Base-by-base conservation (phyloP, 129 eudicot genomes). In the Mikania micrantha region DNA sequence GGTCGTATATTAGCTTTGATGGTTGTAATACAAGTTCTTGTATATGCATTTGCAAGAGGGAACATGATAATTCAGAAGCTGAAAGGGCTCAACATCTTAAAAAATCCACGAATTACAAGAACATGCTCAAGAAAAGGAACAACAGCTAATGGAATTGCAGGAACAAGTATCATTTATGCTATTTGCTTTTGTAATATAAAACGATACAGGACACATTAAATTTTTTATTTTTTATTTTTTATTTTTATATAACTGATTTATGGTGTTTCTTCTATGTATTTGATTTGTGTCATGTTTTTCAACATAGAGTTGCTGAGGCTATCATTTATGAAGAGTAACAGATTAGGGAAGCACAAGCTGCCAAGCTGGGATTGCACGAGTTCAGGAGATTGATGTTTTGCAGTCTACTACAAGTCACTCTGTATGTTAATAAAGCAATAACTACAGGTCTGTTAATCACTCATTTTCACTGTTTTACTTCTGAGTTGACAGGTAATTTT, bases 321-420 rank as follows among this genome's bases (percentile, higher is more conserved):
- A 62, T 86, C 48, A 63, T 82, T 6, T 86, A 73, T 71, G 89
- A 86, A 80, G 99, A n/a, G n/a, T n/a, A n/a, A n/a, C n/a, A n/a
- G n/a, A n/a, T n/a, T n/a, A n/a, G n/a, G n/a, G n/a, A n/a, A 56
- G 90, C 95, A 22, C n/a, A n/a, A n/a, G n/a, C n/a, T n/a, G n/a
- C n/a, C 99, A 93, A 63, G 78, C 87, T 39, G 88, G 99, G 99
- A 86, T 93, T 2, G 53, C 88, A 39, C 90, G 96, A 13, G 90
- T 76, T 11, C 99, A 89, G 65, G 99, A 93, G 61, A 82, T 92
- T 87, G 98, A 92, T 62, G 87, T 73, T 5, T 66, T 92, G 80
- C 91, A 88, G 67, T 84, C 91, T 44, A 81, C 74, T 31, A 70
- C 85, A 2, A 71, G 71, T 72, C 92, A 85, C 75, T 69, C 82